phyloP scores from a whole-genome alignment of 805 yeast genomes.

The Starmerella sp. region DNA sequence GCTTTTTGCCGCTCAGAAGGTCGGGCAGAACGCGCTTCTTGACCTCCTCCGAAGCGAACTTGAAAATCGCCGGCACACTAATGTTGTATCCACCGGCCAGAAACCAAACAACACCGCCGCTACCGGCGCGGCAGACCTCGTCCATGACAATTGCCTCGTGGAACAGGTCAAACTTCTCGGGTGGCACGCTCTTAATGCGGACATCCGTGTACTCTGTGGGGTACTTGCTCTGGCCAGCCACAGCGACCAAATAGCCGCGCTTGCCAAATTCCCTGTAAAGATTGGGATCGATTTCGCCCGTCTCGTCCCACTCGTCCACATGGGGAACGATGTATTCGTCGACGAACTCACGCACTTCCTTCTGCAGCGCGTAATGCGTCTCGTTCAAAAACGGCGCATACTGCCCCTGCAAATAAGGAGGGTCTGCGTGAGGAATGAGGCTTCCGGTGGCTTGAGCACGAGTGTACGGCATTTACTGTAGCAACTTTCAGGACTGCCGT shows the following conservation, averaged over 20 bases:
- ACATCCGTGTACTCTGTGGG: constrained; percentile 32
- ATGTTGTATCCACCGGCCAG: constrained; percentile 34
- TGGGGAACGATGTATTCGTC: constrained; percentile 32
- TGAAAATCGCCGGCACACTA: constrained; percentile 33
- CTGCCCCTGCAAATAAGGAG: constrained; percentile 34
- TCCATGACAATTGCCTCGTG: constrained; percentile 33
- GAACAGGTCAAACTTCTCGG: constrained; percentile 32
- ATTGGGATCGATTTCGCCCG: constrained; percentile 28
- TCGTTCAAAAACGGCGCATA: constrained; percentile 32
- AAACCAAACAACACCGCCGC: constrained; percentile 35
- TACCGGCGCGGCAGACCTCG: constrained; percentile 32
- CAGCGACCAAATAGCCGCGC: constrained; percentile 34
- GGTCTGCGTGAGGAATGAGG: constrained; percentile 32
- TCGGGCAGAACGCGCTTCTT: constrained; percentile 32
- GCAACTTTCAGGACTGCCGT: too few species aligned
- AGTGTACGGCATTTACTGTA: neutral
- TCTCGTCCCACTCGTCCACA: constrained; percentile 36
- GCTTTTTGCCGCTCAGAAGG: constrained; percentile 30
- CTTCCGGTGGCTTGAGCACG: constrained; percentile 1
- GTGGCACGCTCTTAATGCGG: constrained; percentile 30
- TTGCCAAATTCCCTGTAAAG: constrained; percentile 30
- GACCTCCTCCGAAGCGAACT: constrained; percentile 27
- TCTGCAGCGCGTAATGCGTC: constrained; percentile 32
- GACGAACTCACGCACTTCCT: constrained; percentile 33
- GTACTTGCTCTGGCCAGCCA: constrained; percentile 29